A percentile compares a stretch with the other conserved stretches of the same genome.
Conservation (phyloP, 2,329 filamentous ascomycete species). For the Plenodomus biglobosus region DNA sequence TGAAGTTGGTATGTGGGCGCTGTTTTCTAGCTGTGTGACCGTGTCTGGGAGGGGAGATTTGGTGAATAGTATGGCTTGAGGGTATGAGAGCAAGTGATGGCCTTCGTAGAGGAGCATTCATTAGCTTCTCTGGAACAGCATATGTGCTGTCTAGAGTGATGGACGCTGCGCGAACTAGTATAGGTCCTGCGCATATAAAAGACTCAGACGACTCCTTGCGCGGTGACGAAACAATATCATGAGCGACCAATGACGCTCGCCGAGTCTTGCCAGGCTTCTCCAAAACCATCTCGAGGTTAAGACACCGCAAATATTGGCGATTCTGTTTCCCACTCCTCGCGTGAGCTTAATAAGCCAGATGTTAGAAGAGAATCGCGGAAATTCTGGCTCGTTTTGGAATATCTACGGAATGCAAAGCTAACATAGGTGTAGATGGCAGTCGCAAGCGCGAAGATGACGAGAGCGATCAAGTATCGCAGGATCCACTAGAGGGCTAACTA, state of each 20-base stretch:
- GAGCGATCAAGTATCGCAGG: constrained; percentile 69
- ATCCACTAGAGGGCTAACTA: constrained; percentile 70
- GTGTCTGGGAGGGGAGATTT: neutral
- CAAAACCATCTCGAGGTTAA: neutral
- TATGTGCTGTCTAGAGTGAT: constrained; percentile 1
- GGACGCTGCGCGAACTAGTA: neutral
- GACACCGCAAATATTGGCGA: neutral
- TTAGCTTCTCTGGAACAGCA: neutral
- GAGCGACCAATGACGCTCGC: constrained; percentile 13
- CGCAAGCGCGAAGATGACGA: constrained; percentile 65
- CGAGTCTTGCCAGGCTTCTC: neutral
- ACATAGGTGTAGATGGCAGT: constrained; percentile 72
- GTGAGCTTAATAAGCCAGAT: constrained; percentile 4
- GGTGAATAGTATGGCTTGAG: neutral
- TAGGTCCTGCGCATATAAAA: constrained; percentile 2
- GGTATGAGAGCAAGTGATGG: constrained; percentile 10
- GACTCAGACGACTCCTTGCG: constrained; percentile 9
- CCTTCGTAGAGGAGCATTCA: constrained; percentile 3
- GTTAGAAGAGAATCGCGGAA: constrained; percentile 12
- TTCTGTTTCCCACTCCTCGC: constrained; percentile 1
- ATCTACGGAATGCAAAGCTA: constrained; percentile 45
- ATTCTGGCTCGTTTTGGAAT: constrained; percentile 22
- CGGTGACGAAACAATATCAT: constrained; percentile 11
- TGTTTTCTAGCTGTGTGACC: neutral
- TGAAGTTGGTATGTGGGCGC: neutral